Base-by-base conservation (phyloP, 768 basidiomycete species). In the Tylopilus felleus region DNA sequence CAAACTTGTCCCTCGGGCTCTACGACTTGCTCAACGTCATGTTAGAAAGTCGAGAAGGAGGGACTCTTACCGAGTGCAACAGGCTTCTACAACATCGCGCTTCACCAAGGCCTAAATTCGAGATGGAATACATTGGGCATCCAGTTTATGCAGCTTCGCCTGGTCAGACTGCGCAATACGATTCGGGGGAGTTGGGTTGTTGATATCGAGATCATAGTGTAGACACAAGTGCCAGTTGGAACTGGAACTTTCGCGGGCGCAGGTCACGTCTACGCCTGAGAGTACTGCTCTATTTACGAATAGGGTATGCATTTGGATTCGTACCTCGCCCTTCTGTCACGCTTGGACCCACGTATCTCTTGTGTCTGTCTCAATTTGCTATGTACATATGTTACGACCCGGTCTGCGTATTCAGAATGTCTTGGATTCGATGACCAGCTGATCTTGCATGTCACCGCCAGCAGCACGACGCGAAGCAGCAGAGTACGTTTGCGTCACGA, bases 171-270 rank as follows among this genome's bases (percentile, higher is more conserved):
- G 5, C 45, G 60, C 13, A 35, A 40, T 12, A 47, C 27, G 10
- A 8, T 16, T 5, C 25, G 17, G 8, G 51, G 48, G 29, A 4
- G 5, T 13, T 61, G 60, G 60, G 19, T 52, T 10, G 56, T 56
- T 4, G 60, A 62, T 4, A 5, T 62, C 14, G 56, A 62, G 5
- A 41, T 56, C 13, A 44, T 53, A 8, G 47, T 52, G 35, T 59
- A 52, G 31, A 10, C 23, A 4, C 31, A 33, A 13, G 35, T 36
- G 29, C 29, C 29, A 6, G 29, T 13, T 31, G 9, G 29, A 9
- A n/a, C 10, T 13, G 10, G 29, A 6, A 31, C 5, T 2, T 2
- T 9, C 8, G 29, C 36, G 36, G 36, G n/a, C 8, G 25, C 25
- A 27, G 25, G 25, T 27, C 25, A 27, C 25, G 25, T 27, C n/a